These are phyloP conservation scores for Fusarium brevicatenulatum DNA, from an alignment of 2,329 filamentous ascomycete species.

Conservation along the genomic window DNA sequence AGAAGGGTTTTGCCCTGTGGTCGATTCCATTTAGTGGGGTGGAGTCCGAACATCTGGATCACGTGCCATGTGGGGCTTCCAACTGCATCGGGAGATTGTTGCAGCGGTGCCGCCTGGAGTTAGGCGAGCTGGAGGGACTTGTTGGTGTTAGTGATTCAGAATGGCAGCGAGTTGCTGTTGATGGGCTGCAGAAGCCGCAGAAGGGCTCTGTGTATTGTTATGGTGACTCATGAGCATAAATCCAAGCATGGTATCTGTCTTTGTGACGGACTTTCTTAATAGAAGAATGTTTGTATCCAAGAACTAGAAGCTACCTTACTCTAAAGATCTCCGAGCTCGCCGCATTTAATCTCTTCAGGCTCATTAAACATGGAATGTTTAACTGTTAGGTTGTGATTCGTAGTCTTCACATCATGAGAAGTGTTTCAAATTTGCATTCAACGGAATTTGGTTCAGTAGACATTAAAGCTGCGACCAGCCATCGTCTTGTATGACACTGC, in stretches of 20 bases:
- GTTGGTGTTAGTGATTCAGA: neutral
- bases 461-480: neutral
- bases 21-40: constrained; percentile 46
- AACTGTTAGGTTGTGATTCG: neutral
- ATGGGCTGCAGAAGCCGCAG: neutral
- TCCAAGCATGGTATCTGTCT: rapidly evolving
- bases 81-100: constrained; percentile 23
- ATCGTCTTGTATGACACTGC: neutral
- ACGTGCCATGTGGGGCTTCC: constrained; percentile 19
- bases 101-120: neutral
- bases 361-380: neutral
- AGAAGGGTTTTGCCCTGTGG: constrained; percentile 48
- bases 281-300: neutral
- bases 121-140: neutral
- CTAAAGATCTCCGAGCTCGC: neutral
- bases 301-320: neutral
- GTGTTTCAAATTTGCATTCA: neutral
- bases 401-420: too few relatives aligned
- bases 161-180: neutral
- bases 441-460: neutral
- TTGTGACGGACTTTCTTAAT: rapidly evolving
- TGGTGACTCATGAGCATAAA: rapidly evolving
- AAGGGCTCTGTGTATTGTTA: neutral
- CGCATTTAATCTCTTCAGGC: too few relatives aligned
- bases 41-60: constrained; percentile 36